Evolutionary conservation across 345 rosid species (phyloP).

Genomic region (Turnera subulata): DNA sequence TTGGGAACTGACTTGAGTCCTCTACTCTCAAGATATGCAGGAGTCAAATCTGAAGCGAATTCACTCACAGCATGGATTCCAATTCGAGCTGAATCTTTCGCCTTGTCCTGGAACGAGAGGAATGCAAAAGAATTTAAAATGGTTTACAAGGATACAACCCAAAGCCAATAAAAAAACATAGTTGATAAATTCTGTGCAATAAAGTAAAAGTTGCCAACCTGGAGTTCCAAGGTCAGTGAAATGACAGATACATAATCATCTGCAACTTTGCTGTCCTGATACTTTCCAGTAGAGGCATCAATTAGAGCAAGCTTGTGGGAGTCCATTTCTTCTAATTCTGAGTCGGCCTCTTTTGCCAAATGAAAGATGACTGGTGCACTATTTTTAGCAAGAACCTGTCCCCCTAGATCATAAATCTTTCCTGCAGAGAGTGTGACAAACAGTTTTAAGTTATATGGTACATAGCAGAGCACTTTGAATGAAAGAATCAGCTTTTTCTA

Average conservation of each 20-base stretch:
- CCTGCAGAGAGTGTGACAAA: conserved; percentile 28
- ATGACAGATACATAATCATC: conserved; percentile 64
- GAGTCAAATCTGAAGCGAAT: conserved; percentile 52
- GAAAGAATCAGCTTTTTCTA: not conserved
- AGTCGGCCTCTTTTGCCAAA: conserved; percentile 49
- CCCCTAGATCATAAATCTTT: conserved; percentile 60
- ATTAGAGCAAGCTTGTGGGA: conserved; percentile 59
- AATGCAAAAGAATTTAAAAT: not conserved
- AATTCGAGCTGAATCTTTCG: conserved; percentile 38
- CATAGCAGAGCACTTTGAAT: not conserved
- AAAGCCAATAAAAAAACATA: not conserved
- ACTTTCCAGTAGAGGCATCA: conserved; percentile 46
- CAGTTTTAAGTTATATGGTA: not conserved
- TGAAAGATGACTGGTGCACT: conserved; percentile 60
- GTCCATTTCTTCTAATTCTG: conserved; percentile 60
- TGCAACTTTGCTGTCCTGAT: conserved; percentile 49
- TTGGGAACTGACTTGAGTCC: conserved; percentile 50
- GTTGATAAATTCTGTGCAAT: not conserved
- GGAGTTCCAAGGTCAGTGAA: conserved; percentile 53
- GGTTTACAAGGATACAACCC: not conserved
- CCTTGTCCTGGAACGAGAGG: conserved; percentile 43
- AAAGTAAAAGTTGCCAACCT: conserved; percentile 37
- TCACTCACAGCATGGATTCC: conserved; percentile 64
- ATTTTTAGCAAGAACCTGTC: conserved; percentile 71
- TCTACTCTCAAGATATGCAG: conserved; percentile 34